Conservation (phyloP, 148 eudicot genomes). For the Vaccinium darrowii region DNA sequence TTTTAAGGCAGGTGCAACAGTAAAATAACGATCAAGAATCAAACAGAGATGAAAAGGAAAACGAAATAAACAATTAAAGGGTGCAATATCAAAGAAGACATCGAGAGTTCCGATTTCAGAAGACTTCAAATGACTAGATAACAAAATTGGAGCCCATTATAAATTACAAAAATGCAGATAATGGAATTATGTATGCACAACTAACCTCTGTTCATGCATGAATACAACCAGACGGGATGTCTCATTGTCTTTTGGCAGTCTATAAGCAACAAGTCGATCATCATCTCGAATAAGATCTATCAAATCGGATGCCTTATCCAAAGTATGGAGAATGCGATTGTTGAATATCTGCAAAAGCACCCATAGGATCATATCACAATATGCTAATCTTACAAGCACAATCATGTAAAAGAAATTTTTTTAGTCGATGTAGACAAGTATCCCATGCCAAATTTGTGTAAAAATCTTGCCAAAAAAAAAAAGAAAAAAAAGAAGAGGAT, state of each 20-base stretch:
- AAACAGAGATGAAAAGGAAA: not conserved
- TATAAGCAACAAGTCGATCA: constrained; percentile 78
- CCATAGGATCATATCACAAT: constrained; percentile 15
- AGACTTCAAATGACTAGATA: not conserved
- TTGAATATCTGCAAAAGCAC: constrained; percentile 52
- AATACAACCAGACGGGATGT: constrained; percentile 57
- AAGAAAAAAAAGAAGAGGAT: not conserved
- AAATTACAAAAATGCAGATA: not conserved
- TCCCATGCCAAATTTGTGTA: not conserved
- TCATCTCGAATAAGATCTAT: constrained; percentile 67
- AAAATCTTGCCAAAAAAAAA: not conserved
- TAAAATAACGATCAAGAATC: not conserved
- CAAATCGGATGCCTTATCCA: constrained; percentile 55
- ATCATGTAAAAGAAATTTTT: not conserved
- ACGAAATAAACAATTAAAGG: not conserved
- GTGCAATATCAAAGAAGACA: not conserved
- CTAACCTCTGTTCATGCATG: constrained; percentile 62
- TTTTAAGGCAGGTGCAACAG: not conserved
- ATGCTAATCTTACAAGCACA: constrained; percentile 5
- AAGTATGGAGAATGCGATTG: constrained; percentile 41
- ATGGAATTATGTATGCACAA: not conserved
- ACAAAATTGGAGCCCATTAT: not conserved
- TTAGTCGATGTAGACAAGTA: not conserved
- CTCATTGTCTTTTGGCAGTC: constrained; percentile 58
- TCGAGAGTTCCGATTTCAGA: not conserved